Base-by-base conservation (phyloP, 352 stramenopile genomes). In the Hyaloperonospora brassicae region DNA sequence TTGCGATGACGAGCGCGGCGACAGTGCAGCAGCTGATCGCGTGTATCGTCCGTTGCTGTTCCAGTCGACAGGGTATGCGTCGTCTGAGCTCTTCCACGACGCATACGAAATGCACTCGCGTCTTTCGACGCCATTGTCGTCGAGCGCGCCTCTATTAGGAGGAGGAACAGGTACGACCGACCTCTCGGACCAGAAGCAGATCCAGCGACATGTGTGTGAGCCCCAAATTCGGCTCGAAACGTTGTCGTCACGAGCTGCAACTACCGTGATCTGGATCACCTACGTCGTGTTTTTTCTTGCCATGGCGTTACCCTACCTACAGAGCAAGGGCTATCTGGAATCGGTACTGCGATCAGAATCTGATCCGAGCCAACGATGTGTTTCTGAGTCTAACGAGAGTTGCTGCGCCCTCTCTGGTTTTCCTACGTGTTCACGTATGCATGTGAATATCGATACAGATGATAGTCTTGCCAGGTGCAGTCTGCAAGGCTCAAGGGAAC, bases 31-130 rank as follows among this genome's bases (percentile, higher is more conserved):
- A 17, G 17, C 17, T 17, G 69, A 86, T 39, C 52, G 64, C 36
- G 79, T 93, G n/a, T 88, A 93, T 27, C 78, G 79, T 0, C 82
- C 82, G 17, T 58, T 93, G 45, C 65, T 93, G 27, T 93, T 93
- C 66, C 61, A 86, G 21, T 87, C 82, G 22, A 83, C 68, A 23
- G 83, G 78, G 8, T 93, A 93, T 45, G 77, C 80, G 51, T 89
- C 78, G 6, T 93, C 83, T 1, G 79, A 88, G 55, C 70, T 93
- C 30, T 89, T 79, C 57, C 75, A 73, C 21, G 83, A 93, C 62
- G 75, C 68, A 21, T 91, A 80, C 45, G 80, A 91, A 64, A 89
- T 91, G 76, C 80, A 76, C 49, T 67, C 65, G 55, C 78, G 80
- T 5, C 72, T 91, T 48, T 40, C 61, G 10, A 47, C 50, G 8